Percentiles rank a stretch among this genome's conserved stretches.
phyloP scores from a whole-genome alignment of 1,284 basidiomycete genomes.

The Porphyrellus sp. region DNA sequence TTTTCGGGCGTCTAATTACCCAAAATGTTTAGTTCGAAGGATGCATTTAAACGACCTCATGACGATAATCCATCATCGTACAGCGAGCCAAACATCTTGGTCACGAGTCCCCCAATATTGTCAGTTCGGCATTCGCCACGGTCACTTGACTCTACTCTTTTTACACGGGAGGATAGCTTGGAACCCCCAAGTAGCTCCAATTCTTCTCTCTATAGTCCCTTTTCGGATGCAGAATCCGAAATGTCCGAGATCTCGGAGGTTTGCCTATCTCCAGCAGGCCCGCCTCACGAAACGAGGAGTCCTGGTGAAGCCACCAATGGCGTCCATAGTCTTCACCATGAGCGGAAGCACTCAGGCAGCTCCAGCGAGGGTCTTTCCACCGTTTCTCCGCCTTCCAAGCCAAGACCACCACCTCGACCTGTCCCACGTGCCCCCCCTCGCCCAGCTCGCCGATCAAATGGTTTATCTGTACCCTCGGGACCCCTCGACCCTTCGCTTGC shows the following conservation, averaged over 20 bases:
- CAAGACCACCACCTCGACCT: slow-evolving; percentile 25
- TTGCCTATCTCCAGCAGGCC: slow-evolving; percentile 8
- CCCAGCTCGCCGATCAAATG: slow-evolving; percentile 20
- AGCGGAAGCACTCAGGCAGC: slow-evolving; percentile 16
- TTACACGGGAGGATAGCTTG: slow-evolving; percentile 22
- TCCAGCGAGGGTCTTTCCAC: slow-evolving; percentile 24
- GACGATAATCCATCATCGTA: slow-evolving; percentile 17
- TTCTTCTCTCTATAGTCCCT: slow-evolving; percentile 29
- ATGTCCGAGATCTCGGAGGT: slow-evolving; percentile 25
- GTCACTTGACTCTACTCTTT: slow-evolving; percentile 19
- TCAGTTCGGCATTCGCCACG: slow-evolving; percentile 17
- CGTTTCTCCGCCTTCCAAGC: slow-evolving; percentile 15
- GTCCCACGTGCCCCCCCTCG: slow-evolving; percentile 16
- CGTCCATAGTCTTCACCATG: background rate
- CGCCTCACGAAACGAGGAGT: slow-evolving; percentile 4
- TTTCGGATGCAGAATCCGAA: slow-evolving; percentile 33
- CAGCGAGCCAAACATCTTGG: slow-evolving; percentile 28
- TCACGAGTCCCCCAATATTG: slow-evolving; percentile 25
- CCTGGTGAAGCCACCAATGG: slow-evolving; percentile 3
- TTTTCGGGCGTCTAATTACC: background rate
- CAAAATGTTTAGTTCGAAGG: slow-evolving; percentile 8
- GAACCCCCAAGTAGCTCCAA: slow-evolving; percentile 23
- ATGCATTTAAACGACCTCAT: slow-evolving; percentile 3
- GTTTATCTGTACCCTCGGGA: background rate
- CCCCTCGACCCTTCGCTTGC: background rate